Evolutionary conservation across 108 stramenopile species (phyloP).

Genomic region (Cyclotella sp.): DNA sequence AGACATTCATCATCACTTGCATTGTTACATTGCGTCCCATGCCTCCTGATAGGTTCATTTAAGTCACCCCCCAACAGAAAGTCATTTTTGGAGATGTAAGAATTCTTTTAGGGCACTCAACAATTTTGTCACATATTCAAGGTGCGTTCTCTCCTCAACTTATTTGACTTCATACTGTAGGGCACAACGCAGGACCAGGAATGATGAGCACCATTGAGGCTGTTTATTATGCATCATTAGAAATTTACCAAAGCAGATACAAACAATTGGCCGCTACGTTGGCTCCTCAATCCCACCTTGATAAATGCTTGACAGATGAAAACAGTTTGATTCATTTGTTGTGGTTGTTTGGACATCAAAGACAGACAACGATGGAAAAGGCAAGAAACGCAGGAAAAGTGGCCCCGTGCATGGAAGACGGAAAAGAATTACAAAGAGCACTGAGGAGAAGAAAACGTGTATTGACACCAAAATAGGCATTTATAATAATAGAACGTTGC

Average conservation of each 20-base stretch:
- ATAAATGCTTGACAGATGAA: slow-evolving; percentile 29
- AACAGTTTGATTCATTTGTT: slow-evolving; percentile 62
- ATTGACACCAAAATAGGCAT: slow-evolving; percentile 35
- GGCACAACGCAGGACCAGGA: slow-evolving; percentile 80
- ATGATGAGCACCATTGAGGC: slow-evolving; percentile 81
- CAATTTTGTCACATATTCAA: too few relatives aligned
- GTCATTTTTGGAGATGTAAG: slow-evolving; percentile 74
- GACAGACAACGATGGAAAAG: slow-evolving; percentile 46
- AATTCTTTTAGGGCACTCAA: not conserved
- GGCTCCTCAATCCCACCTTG: slow-evolving; percentile 11
- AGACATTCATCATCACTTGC: not conserved
- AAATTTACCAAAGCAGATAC: slow-evolving; percentile 41
- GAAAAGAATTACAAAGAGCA: slow-evolving; percentile 56
- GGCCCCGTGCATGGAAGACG: slow-evolving; percentile 62
- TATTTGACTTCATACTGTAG: not conserved
- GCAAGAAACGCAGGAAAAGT: slow-evolving; percentile 33
- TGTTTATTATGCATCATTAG: slow-evolving; percentile 72
- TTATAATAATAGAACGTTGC: not conserved
- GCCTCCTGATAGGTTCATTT: slow-evolving; percentile 52
- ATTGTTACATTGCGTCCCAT: not conserved
- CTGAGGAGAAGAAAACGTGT: slow-evolving; percentile 41
- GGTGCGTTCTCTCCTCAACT: not conserved
- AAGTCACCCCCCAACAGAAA: slow-evolving; percentile 57
- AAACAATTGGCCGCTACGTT: slow-evolving; percentile 7
- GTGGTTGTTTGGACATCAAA: slow-evolving; percentile 81